phyloP scores from a whole-genome alignment of 306 rosid genomes.

The Ochetophila trinervis region DNA sequence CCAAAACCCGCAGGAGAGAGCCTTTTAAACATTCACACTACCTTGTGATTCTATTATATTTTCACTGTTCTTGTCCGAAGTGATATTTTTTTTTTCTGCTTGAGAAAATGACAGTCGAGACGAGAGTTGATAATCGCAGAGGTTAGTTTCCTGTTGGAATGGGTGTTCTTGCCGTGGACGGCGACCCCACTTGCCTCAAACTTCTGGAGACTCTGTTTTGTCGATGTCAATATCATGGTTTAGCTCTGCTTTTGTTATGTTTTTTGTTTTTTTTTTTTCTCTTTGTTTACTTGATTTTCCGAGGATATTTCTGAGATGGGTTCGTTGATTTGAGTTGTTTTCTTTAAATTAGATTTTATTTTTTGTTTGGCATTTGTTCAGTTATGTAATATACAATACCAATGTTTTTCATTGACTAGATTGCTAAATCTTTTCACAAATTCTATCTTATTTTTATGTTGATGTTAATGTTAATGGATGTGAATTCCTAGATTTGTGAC shows the following conservation, averaged over 20 bases:
- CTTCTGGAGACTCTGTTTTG: slow-evolving; percentile 74
- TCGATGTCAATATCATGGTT: slow-evolving; percentile 90
- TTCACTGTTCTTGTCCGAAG: no score
- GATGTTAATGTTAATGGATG: neutral
- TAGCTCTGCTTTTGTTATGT: slow-evolving; percentile 10
- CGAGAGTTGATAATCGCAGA: slow-evolving; percentile 41
- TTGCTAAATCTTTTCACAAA: neutral
- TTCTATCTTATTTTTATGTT: neutral
- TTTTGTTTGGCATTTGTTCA: neutral
- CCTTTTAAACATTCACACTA: no score
- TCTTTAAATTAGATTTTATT: slow-evolving; percentile 6
- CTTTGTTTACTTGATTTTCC: neutral
- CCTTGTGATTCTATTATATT: no score
- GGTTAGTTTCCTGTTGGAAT: slow-evolving; percentile 81
- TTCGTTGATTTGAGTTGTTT: slow-evolving; percentile 1
- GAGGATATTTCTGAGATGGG: slow-evolving; percentile 18
- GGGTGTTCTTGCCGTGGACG: slow-evolving; percentile 98
- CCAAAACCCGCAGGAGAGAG: no score
- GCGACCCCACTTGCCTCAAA: slow-evolving; percentile 76
- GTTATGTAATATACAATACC: neutral
- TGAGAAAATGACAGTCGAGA: slow-evolving; percentile 48
- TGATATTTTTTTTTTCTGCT: no score
- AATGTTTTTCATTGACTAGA: neutral
- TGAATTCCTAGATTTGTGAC: slow-evolving; percentile 13
- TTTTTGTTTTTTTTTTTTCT: neutral